These are phyloP conservation scores for Ustilago bromivora DNA, from an alignment of 1,284 basidiomycete genomes.

Conservation along the genomic window DNA sequence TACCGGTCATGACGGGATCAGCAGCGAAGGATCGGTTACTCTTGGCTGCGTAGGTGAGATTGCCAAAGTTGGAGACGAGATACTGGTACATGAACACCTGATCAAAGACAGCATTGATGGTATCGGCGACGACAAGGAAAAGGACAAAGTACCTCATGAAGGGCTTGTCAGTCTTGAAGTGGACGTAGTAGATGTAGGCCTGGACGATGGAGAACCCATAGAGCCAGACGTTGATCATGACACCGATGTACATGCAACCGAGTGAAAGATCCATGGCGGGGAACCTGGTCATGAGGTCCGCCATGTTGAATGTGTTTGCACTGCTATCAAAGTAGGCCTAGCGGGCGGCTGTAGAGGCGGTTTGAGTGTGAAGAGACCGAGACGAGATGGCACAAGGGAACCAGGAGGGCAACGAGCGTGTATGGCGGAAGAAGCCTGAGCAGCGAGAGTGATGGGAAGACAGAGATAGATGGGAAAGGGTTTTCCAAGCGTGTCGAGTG, in stretches of 20 bases:
- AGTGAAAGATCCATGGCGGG: conserved; percentile 47
- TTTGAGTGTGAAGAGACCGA: background rate
- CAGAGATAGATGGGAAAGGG: background rate
- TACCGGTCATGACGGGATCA: conserved; percentile 60
- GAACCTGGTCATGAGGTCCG: conserved; percentile 26
- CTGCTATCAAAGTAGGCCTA: conserved; percentile 7
- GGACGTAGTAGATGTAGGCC: conserved; percentile 60
- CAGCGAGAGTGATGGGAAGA: background rate
- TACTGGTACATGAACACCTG: conserved; percentile 62
- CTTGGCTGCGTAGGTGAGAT: conserved; percentile 45
- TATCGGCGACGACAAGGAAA: conserved; percentile 55
- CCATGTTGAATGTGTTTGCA: conserved; percentile 26
- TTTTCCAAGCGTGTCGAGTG: background rate
- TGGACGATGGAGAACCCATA: conserved; percentile 63
- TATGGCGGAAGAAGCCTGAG: background rate
- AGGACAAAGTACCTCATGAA: conserved; percentile 60
- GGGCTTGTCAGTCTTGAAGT: conserved; percentile 60
- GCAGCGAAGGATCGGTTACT: conserved; percentile 52
- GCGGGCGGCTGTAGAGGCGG: background rate
- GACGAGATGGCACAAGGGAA: background rate
- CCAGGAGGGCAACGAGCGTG: conserved; percentile 10
- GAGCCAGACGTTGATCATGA: conserved; percentile 62
- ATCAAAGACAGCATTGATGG: conserved; percentile 53
- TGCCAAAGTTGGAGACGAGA: conserved; percentile 61
- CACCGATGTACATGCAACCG: conserved; percentile 64